A percentile compares a stretch with the other conserved stretches of the same genome.
These are phyloP conservation scores for Pholiota microspora DNA, from an alignment of 768 basidiomycete species.

Conservation along the genomic window DNA sequence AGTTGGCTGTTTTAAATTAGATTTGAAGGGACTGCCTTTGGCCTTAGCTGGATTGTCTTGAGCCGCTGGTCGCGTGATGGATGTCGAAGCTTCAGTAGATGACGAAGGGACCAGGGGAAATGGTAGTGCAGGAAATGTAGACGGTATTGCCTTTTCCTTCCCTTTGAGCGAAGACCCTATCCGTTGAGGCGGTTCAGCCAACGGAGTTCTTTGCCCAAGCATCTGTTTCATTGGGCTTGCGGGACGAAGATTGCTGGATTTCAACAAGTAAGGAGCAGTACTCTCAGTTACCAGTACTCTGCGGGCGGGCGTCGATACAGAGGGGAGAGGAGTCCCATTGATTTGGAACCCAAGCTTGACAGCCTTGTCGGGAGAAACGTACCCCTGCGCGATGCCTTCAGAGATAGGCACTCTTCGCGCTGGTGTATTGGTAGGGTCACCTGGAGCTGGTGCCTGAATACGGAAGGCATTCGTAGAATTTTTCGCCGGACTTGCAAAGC, in stretches of 20 bases:
- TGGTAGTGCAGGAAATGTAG: slow-evolving; percentile 25
- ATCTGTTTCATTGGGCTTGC: slow-evolving; percentile 15
- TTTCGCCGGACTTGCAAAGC: slow-evolving; percentile 25
- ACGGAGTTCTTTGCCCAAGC: slow-evolving; percentile 11
- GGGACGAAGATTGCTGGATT: slow-evolving; percentile 8
- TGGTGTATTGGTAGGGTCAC: slow-evolving; percentile 51
- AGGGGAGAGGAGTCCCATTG: slow-evolving; percentile 15
- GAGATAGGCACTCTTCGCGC: slow-evolving; percentile 62
- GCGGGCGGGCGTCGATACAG: slow-evolving; percentile 22
- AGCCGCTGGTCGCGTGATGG: neutral
- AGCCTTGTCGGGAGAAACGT: slow-evolving; percentile 47
- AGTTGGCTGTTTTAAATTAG: slow-evolving; percentile 47
- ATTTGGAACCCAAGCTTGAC: slow-evolving; percentile 30
- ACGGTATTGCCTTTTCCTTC: slow-evolving; percentile 18
- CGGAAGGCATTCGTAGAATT: slow-evolving; percentile 31
- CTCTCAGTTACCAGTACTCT: slow-evolving; percentile 22
- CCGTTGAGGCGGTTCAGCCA: slow-evolving; percentile 11
- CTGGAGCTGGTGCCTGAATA: slow-evolving; percentile 23
- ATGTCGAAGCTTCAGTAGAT: neutral
- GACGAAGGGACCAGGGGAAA: slow-evolving; percentile 31
- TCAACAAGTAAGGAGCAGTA: slow-evolving; percentile 18
- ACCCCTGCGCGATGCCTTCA: slow-evolving; percentile 48
- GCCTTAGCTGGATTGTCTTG: slow-evolving; percentile 8
- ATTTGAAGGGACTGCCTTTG: slow-evolving; percentile 32
- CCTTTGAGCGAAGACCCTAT: slow-evolving; percentile 16